Evolutionary conservation across 306 rosid species (phyloP), one percentile per base, ranked within the genome.

Genomic region (Luffa acutangula): DNA sequence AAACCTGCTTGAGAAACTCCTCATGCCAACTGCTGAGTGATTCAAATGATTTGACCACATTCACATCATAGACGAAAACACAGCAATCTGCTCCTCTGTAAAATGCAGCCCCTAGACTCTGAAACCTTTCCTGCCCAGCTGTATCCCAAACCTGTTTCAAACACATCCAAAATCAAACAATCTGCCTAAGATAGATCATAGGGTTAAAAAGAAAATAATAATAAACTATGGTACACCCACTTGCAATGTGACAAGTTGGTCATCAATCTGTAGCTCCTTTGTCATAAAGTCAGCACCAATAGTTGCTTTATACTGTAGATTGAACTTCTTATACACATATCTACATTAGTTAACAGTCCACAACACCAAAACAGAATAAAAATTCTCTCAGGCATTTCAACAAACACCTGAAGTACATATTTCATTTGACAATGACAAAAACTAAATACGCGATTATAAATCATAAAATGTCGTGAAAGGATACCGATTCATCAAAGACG

Each of bases 211-310:
- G 41, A 6, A 63, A 34, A 36, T 34, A 64, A 41, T 8, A 39
- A 39, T 4, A 67, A 64, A 37, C 10, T 15, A 64, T 36, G 45
- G 82, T 71, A 57, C 31, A 69, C 84, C 87, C 76, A 92, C 98
- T 79, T 94, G 98, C 86, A 94, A 86, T 21, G 97, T 94, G 58
- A 94, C 93, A 31, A 86, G 80, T 75, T 91, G 89, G 80, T 87
- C 92, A 70, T 92, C 97, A 83, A 92, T 80, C 46, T 82, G 93
- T 39, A 92, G 65, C 81, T 94, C 98, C 87, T 91, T 94, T n/a
- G 97, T 94, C 67, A 94, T 89, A 85, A 94, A 94, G 88, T 94
- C 98, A 81, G 98, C 98, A 7, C 98, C 98, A 18, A 94, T 94
- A 2, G 98, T 94, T 45, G 98, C 88, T 83, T 92, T 94, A 43